Evolutionary conservation across 192 early-diverging fungal species (phyloP), one percentile per base, ranked within the genome.

Genomic region (Chytriomyces hyalinus): DNA sequence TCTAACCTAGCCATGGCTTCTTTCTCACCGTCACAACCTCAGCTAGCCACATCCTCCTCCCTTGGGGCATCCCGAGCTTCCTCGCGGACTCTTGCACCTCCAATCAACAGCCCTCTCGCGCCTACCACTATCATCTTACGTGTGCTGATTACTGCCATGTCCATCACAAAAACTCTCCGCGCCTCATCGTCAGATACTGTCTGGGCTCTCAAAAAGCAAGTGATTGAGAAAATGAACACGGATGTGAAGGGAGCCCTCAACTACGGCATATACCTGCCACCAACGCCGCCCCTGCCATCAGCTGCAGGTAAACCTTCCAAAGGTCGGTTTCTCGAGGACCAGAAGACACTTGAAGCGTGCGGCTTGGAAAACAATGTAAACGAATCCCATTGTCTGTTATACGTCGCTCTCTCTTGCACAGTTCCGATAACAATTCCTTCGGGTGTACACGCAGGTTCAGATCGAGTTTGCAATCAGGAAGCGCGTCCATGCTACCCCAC

Each of bases 321-420:
- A 59, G 85, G 87, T 5, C 77, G 81, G 59, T 89, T 85, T 70
- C 65, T 89, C 51, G 85, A 89, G 17, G 87, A 89, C 76, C 69
- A 79, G 59, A 65, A 66, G 61, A 81, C 78, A 10, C 5, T 85
- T 2, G 80, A 68, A 0, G 57, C 67, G 15, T 87, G 81, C 68
- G 28, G 57, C 5, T 59, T 81, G 28, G 87, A 89, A 45, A 69
- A 24, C 15, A 85, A 77, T 73, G 87, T 89, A 51, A 69, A 36
- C 36, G 80, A 73, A 11, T 77, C 13, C 24, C n/a, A 69, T 46
- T 47, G 76, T 15, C 13, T 75, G 73, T 11, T 44, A 17, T 46
- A 22, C 43, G 0, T 65, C 17, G 1, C 11, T n/a, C 57, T 73
- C 46, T 73, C 62, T 46, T 67, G 10, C 36, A 22, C 44, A 22